Conservation (phyloP, 225 moss, liverwort and hornwort genomes). For the Thuidium tamariscinum region DNA sequence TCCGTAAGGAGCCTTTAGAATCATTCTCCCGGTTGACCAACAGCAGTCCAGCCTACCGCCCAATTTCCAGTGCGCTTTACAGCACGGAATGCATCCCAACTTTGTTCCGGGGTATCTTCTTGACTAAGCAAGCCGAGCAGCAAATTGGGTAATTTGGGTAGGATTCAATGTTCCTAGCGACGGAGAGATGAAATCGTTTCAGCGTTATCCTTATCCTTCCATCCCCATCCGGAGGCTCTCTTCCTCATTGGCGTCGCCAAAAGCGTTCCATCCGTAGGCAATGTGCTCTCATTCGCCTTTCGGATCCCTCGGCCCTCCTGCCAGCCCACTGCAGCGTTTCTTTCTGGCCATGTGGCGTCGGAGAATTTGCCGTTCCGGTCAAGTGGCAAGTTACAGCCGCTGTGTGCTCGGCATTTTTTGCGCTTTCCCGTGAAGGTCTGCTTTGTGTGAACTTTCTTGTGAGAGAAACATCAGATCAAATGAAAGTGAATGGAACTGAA, state of each 20-base stretch:
- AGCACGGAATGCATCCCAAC: neutral
- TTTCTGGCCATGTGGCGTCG: conserved; percentile 1
- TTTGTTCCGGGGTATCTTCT: neutral
- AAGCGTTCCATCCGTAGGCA: neutral
- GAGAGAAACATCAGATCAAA: neutral
- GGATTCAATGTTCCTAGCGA: neutral
- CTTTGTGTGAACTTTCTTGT: neutral
- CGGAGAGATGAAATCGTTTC: conserved; percentile 14
- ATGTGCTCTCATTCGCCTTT: conserved; percentile 25
- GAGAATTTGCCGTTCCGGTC: neutral
- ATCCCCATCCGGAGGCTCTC: neutral
- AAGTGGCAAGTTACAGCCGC: neutral
- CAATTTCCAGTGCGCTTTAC: conserved; percentile 8
- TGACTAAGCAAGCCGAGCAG: conserved; percentile 1
- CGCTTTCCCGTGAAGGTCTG: neutral
- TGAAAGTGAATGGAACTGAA: neutral
- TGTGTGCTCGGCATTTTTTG: neutral
- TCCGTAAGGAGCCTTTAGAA: neutral
- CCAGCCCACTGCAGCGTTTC: neutral
- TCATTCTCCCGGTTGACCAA: neutral
- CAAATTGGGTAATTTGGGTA: neutral
- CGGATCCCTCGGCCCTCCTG: conserved; percentile 10
- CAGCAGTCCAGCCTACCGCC: neutral
- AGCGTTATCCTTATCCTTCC: conserved; percentile 39
- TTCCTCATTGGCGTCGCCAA: conserved; percentile 3